Percentiles rank a stretch among this genome's conserved stretches.
These are phyloP conservation scores for Globisporangium takayamanum DNA, from an alignment of 352 stramenopile species.

Conservation along the genomic window DNA sequence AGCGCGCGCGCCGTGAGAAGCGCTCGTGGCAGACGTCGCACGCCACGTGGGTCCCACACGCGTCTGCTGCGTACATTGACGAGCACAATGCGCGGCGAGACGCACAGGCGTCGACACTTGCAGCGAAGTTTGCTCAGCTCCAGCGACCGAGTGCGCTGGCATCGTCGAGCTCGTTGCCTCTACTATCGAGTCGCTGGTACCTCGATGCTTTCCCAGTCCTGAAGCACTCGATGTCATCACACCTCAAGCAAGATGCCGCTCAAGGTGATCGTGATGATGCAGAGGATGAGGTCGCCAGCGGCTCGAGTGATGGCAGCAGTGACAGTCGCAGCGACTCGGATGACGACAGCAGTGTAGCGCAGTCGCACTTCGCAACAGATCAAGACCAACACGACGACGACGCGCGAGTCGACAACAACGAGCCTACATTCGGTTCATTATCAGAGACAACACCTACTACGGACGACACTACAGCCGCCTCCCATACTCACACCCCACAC, in stretches of 20 bases:
- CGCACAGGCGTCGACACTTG: constrained; percentile 20
- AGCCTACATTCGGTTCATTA: constrained; percentile 16
- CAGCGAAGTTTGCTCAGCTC: constrained; percentile 31
- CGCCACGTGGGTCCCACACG: constrained; percentile 31
- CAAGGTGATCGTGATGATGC: neutral
- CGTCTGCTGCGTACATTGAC: constrained; percentile 39
- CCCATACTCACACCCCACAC: constrained; percentile 11
- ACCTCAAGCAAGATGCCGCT: neutral
- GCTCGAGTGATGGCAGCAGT: neutral
- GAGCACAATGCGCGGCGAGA: constrained; percentile 19
- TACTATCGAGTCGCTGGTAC: neutral
- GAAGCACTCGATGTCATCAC: neutral
- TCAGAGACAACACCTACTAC: neutral
- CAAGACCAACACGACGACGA: neutral
- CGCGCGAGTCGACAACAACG: constrained; percentile 5
- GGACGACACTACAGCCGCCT: neutral
- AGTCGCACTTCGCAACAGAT: neutral
- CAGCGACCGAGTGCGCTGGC: constrained; percentile 9
- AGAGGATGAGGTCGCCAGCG: neutral
- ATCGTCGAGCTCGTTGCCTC: constrained; percentile 1
- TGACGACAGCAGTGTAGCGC: neutral
- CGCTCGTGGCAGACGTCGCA: constrained; percentile 31
- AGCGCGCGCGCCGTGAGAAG: constrained; percentile 11
- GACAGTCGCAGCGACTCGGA: constrained; percentile 8
- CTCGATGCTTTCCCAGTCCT: constrained; percentile 5